Conservation (phyloP, 2,329 filamentous ascomycete genomes). For the Ampelomyces quisqualis region DNA sequence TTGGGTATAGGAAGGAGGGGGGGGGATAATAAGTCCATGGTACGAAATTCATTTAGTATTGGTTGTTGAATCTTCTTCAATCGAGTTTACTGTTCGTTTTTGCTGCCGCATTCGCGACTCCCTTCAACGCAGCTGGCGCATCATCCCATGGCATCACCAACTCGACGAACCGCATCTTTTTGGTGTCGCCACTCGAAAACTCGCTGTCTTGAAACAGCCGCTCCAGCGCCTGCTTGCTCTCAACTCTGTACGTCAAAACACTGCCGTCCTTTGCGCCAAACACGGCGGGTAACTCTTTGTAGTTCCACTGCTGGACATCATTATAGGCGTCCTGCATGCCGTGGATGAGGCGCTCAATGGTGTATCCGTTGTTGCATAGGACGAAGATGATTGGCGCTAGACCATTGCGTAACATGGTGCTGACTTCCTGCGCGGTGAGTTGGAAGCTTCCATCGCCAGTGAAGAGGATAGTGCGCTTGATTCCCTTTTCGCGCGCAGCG, state of each 20-base stretch:
- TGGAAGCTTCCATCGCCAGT: slow-evolving; percentile 90
- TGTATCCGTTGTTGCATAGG: slow-evolving; percentile 85
- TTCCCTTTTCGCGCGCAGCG: slow-evolving; percentile 65
- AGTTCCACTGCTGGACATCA: slow-evolving; percentile 74
- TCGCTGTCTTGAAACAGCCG: slow-evolving; percentile 62
- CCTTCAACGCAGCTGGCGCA: slow-evolving; percentile 67
- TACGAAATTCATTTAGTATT: no score
- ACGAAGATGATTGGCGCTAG: slow-evolving; percentile 80
- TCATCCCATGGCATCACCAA: slow-evolving; percentile 78
- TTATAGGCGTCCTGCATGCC: slow-evolving; percentile 80
- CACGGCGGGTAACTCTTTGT: slow-evolving; percentile 63
- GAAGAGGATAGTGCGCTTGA: slow-evolving; percentile 72
- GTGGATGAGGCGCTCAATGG: slow-evolving; percentile 86
- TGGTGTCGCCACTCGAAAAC: slow-evolving; percentile 53
- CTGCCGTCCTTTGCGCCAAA: slow-evolving; percentile 64
- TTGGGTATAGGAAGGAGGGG: no score
- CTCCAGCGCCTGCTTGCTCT: slow-evolving; percentile 68
- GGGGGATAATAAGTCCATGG: no score
- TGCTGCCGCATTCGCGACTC: slow-evolving; percentile 70
- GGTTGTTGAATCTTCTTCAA: no score
- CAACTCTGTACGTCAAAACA: slow-evolving; percentile 65
- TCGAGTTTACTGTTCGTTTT: slow-evolving; percentile 56
- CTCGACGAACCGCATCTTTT: slow-evolving; percentile 71
- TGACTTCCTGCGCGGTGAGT: slow-evolving; percentile 79
- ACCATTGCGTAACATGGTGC: slow-evolving; percentile 75